Percentiles rank a stretch among this genome's conserved stretches.
These are phyloP conservation scores for Corymbia maculata DNA, from an alignment of 345 rosid genomes.

Conservation along the genomic window DNA sequence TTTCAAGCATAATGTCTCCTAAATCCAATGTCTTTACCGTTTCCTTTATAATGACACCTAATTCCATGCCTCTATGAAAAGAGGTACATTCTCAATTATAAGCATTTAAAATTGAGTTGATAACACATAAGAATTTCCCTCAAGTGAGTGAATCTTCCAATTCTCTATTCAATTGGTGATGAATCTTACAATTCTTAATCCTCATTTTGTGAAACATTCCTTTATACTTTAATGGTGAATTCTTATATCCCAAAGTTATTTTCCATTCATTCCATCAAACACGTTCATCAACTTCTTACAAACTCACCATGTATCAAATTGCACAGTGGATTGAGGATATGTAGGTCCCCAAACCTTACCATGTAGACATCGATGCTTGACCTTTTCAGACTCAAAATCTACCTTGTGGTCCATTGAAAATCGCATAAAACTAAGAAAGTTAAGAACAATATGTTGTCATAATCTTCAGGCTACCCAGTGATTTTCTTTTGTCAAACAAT, in stretches of 20 bases:
- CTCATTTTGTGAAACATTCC: not conserved
- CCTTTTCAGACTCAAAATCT: not conserved
- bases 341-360: not conserved
- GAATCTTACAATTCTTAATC: not conserved
- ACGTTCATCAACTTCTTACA: not conserved
- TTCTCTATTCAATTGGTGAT: not conserved
- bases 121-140: fast-evolving
- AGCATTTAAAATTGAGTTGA: not conserved
- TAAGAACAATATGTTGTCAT: not conserved
- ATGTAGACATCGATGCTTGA: fast-evolving
- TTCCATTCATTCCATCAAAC: not conserved
- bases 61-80: not conserved
- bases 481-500: not conserved
- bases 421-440: fast-evolving
- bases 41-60: not conserved
- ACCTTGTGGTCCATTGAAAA: not conserved
- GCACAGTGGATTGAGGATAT: not conserved
- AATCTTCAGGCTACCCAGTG: not conserved
- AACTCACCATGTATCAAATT: not conserved
- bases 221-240: not conserved
- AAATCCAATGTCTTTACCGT: not conserved
- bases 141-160: fast-evolving
- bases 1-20: not conserved
- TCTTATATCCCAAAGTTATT: not conserved
- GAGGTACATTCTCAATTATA: fast-evolving